phyloP scores from a whole-genome alignment of 78 protist genomes.

The Tieghemostelium lacteum region DNA sequence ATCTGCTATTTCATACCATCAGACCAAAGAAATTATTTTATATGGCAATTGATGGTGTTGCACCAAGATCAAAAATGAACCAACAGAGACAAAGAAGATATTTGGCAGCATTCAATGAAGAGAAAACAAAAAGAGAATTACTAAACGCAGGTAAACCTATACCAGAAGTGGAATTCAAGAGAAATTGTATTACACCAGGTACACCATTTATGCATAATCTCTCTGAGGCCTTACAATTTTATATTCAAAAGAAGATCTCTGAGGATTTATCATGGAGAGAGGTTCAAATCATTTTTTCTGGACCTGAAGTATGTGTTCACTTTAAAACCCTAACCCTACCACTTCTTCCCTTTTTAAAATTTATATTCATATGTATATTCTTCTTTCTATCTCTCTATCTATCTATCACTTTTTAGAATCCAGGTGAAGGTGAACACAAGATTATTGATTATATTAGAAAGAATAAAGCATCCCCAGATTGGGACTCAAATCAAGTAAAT shows the following conservation, averaged over 20 bases:
- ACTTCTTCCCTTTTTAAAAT: too few species aligned
- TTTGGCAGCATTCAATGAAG: constrained; percentile 90
- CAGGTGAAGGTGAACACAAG: constrained; percentile 99
- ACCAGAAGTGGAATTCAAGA: constrained; percentile 81
- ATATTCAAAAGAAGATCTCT: constrained; percentile 82
- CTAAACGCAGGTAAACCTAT: constrained; percentile 36
- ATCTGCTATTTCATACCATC: constrained; percentile 93
- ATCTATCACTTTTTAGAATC: constrained; percentile 52
- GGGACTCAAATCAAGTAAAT: constrained; percentile 90
- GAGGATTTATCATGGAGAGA: constrained; percentile 92
- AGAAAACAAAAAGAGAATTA: constrained; percentile 45
- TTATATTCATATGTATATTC: background rate
- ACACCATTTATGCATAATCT: constrained; percentile 96
- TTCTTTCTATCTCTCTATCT: background rate
- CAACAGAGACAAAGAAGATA: constrained; percentile 97
- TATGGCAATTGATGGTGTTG: constrained; percentile 97
- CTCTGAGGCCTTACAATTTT: constrained; percentile 86
- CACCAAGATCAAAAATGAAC: constrained; percentile 99
- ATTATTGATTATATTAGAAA: constrained; percentile 97
- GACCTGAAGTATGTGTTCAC: constrained; percentile 58
- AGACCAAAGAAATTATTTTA: constrained; percentile 98
- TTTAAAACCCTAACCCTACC: background rate
- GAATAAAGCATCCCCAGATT: constrained; percentile 85
- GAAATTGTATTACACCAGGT: constrained; percentile 99
- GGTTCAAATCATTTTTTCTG: constrained; percentile 81